Conservation (phyloP, 1,139 yeast genomes). For the Saccharomyces hybrid region DNA sequence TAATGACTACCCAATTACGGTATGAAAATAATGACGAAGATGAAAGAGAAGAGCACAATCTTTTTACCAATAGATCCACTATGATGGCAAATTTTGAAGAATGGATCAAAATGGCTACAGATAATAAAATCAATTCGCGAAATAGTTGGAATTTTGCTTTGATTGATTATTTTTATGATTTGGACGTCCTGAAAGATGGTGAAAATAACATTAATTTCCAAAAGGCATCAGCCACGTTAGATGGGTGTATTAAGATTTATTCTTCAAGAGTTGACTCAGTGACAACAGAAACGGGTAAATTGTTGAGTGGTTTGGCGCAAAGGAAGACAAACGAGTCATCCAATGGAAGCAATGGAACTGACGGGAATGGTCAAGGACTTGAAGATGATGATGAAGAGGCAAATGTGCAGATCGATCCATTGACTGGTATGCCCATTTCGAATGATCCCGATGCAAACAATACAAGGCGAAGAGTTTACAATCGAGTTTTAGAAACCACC, state of each 20-base stretch:
- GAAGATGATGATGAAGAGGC: slow-evolving; percentile 32
- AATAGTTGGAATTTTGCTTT: slow-evolving; percentile 78
- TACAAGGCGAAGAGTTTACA: slow-evolving; percentile 28
- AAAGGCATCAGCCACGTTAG: slow-evolving; percentile 70
- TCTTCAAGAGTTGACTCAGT: slow-evolving; percentile 86
- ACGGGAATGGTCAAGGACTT: slow-evolving; percentile 27
- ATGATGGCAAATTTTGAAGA: slow-evolving; percentile 73
- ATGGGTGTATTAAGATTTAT: slow-evolving; percentile 80
- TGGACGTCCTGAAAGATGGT: slow-evolving; percentile 30
- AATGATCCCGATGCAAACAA: slow-evolving; percentile 33
- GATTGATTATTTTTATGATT: slow-evolving; percentile 62
- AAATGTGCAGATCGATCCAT: slow-evolving; percentile 30
- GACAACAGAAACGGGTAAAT: slow-evolving; percentile 80
- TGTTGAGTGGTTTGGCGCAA: slow-evolving; percentile 60
- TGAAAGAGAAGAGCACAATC: slow-evolving; percentile 20
- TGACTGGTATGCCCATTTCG: slow-evolving; percentile 29
- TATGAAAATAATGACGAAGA: slow-evolving; percentile 17
- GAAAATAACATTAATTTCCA: slow-evolving; percentile 41
- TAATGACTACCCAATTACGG: slow-evolving; percentile 18
- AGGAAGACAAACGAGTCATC: slow-evolving; percentile 10
- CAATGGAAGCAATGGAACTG: slow-evolving; percentile 20
- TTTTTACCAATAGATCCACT: slow-evolving; percentile 33
- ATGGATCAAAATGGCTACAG: slow-evolving; percentile 86
- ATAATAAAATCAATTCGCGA: slow-evolving; percentile 62
- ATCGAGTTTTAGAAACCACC: slow-evolving; percentile 43